A percentile compares a stretch with the other conserved stretches of the same genome.
These are phyloP conservation scores for Colletotrichum sp. DNA, from an alignment of 2,329 filamentous ascomycete species.

Conservation along the genomic window DNA sequence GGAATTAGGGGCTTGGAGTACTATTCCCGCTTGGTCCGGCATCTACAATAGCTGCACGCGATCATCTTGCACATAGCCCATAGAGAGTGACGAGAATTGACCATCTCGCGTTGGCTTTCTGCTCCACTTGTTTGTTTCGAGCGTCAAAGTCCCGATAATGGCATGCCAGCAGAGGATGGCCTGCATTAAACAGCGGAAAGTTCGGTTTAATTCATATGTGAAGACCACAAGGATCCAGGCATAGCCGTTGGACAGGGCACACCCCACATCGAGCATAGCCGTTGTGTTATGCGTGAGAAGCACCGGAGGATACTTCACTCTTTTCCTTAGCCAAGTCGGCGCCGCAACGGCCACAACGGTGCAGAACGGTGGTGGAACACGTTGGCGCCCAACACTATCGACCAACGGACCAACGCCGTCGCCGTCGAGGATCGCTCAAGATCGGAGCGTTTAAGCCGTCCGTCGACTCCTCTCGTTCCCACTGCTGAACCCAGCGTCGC, in stretches of 20 bases:
- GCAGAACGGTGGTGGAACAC: not conserved
- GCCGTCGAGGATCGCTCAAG: not conserved
- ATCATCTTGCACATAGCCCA: not conserved
- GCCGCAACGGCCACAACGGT: not conserved
- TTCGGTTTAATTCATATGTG: not conserved
- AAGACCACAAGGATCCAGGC: not conserved
- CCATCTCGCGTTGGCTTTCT: not conserved
- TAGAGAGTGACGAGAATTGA: not conserved
- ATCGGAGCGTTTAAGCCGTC: slow-evolving; percentile 3
- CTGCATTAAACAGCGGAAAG: not conserved
- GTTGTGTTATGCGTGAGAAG: not conserved
- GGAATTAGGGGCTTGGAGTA: not conserved
- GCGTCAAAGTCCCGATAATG: not conserved
- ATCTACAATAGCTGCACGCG: not conserved
- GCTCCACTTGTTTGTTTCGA: not conserved
- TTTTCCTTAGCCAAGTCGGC: not conserved
- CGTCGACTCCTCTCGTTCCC: not conserved
- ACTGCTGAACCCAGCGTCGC: not conserved
- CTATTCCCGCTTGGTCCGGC: not conserved
- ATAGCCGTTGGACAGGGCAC: not conserved
- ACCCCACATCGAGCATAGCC: not conserved
- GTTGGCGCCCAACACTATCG: not conserved
- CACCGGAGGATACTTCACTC: not conserved
- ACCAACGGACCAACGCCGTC: not conserved
- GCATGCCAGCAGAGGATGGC: not conserved